Evolutionary conservation across 805 yeast species (phyloP), one percentile per base, ranked within the genome.

Genomic region (Saccharomyces paradoxus): DNA sequence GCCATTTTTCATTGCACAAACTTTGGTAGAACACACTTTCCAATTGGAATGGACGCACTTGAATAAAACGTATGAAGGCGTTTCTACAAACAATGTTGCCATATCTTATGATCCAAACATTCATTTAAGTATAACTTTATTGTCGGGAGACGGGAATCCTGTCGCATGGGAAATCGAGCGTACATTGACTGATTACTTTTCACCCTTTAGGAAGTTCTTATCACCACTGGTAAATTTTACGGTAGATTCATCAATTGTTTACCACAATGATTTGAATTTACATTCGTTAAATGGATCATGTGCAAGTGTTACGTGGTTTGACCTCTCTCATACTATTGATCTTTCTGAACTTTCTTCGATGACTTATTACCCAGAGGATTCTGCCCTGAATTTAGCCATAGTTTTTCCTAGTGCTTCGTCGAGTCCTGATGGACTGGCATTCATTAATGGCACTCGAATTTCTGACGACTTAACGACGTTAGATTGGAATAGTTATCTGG

Each of bases 251-350:
- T 95, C 89, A 66, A 78, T 88, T 41, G 86, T 85, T 57, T 86
- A 86, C 68, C 88, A 62, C 55, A 68, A 75, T 26, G 76, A 73
- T 51, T 61, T 74, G 48, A 61, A 69, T 44, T 53, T 71, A 37
- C 67, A 67, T 48, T 55, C 71, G 2, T 62, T 69, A 31, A 61
- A 60, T 13, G 60, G 52, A 1, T 49, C 71, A 0, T 58, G 57
- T 2, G 49, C 50, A 12, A 50, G 55, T 37, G 72, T 86, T 17
- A 73, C 75, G 26, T 71, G 75, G 53, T 66, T 74, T 8, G 86
- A 86, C 54, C 74, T 91, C 37, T 78, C 95, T 1, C 86, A 91
- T 13, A 81, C 88, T 59, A 79, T 91, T 56, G 94, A 92, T 69
- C 82, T 82, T 60, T 90, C 94, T 2, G 96, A 87, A 60, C 87